Base-by-base conservation (phyloP, 495 filamentous ascomycete species). In the Platismatia glauca region DNA sequence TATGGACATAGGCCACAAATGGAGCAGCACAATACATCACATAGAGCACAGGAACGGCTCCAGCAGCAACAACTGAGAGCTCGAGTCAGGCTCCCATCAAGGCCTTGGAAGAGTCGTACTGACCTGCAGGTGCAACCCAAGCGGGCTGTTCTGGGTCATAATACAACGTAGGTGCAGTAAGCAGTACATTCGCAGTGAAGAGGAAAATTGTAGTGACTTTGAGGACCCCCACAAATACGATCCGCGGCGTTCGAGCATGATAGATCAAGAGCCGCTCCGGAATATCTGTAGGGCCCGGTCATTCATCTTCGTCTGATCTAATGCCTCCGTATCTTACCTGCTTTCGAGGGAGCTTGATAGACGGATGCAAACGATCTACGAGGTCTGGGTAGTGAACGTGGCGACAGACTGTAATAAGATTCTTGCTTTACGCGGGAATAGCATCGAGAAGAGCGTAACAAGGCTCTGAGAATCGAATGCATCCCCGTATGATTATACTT, bases 141-240 rank as follows among this genome's bases (percentile, higher is more conserved):
- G 66, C 68, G 22, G 79, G 74, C 66, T 78, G 69, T 29, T 78
- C 78, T 50, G 77, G 75, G 4, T 78, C 72, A 22, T 76, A 58
- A 63, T 78, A 77, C 68, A 84, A 86, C 9, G 75, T 72, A 4
- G 89, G 89, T 0, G 81, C 82, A 34, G 86, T 75, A 39, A 89
- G 67, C 37, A 87, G 59, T 66, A 75, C 75, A 64, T 86, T 87
- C 60, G 84, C 82, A 33, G 79, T 77, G 66, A 88, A 87, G 61
- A 89, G 71, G 67, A 91, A 83, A 55, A 95, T 78, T 16, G 87
- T 87, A 0, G 84, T 84, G 38, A 91, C 66, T 68, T 90, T 89
- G 60, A 91, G 63, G 62, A 77, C 79, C 29, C 83, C 86, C 41
- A 91, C 69, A 68, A 90, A 87, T 29, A 85, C 81, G 20, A 79